Percentiles rank a stretch among this genome's conserved stretches.
Evolutionary conservation across 176 grass and related monocot species (phyloP).

Genomic region (Phyllostachys edulis): DNA sequence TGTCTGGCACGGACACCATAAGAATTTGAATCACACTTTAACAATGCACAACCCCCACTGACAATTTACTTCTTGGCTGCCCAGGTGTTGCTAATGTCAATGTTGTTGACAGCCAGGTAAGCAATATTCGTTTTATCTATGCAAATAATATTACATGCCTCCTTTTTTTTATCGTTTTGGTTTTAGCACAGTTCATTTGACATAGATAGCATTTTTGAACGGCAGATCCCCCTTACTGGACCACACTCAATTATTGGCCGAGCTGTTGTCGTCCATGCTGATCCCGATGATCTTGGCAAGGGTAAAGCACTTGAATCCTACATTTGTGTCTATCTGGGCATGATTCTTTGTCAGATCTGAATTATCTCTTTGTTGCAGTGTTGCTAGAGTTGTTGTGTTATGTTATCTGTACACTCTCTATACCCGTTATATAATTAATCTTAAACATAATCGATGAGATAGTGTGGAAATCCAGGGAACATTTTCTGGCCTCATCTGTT

Average conservation of each 20-base stretch:
- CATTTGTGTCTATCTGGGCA: not conserved
- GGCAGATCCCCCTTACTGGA: conserved; percentile 54
- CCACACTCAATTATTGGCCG: conserved; percentile 55
- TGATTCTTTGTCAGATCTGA: not conserved
- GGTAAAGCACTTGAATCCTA: conserved; percentile 29
- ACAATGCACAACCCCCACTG: not conserved
- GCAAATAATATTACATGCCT: not conserved
- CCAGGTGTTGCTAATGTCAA: conserved; percentile 44
- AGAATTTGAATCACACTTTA: too few relatives aligned
- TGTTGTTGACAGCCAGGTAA: conserved; percentile 36
- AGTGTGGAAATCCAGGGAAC: not conserved
- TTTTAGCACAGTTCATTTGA: conserved; percentile 3
- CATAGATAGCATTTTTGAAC: not conserved
- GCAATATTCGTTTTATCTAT: not conserved
- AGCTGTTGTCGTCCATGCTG: conserved; percentile 68
- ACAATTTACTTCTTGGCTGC: not conserved
- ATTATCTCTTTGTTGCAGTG: not conserved
- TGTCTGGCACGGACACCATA: too few relatives aligned
- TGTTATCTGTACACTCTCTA: not conserved
- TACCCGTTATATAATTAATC: not conserved
- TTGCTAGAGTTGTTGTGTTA: not conserved
- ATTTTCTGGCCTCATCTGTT: not conserved
- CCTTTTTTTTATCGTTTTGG: not conserved
- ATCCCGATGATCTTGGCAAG: conserved; percentile 74
- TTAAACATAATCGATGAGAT: not conserved